Evolutionary conservation across 805 yeast species (phyloP), one percentile per base, ranked within the genome.

Genomic region (Candida mattraensis): DNA sequence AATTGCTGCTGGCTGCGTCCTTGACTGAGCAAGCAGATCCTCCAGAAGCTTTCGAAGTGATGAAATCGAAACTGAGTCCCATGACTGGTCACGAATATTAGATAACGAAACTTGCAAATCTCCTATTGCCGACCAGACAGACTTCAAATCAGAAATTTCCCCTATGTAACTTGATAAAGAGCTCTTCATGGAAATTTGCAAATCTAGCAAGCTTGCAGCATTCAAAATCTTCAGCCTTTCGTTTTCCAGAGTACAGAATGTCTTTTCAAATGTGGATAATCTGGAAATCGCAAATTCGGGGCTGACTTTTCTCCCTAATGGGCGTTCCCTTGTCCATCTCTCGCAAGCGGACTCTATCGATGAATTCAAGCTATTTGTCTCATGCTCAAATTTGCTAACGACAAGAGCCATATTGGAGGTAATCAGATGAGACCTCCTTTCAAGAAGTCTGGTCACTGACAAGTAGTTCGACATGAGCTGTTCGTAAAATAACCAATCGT

Each of bases 121-220:
- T 28, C 75, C 72, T 22, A 87, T 64, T 0, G 82, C 65, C 1
- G 66, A 49, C 94, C 94, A 86, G 1, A 83, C 87, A 1, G 70
- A 50, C 39, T 66, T 72, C 23, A 81, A 66, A 30, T 81, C 84
- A 0, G 46, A 38, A 1, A 84, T 58, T 43, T 85, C 93, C 3
- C 66, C 70, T 0, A 54, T 15, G 3, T 71, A 48, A 0, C 49
- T 48, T 0, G 47, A 42, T 1, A 78, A 42, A 11, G 58, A 59
- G 5, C 46, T 56, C 11, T 44, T 38, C 0, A 56, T 33, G 0
- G 44, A 44, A 1, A 70, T 35, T 0, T 68, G 63, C 1, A 67
- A 46, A 15, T 55, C 61, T 18, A 69, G 58, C 12, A 61, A 45
- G 7, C 24, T 38, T 4, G 59, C 64, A 1, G 78, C 73, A 11